These are phyloP conservation scores for Teratosphaeria epicoccoides DNA, from an alignment of 2,329 filamentous ascomycete species.

Conservation along the genomic window DNA sequence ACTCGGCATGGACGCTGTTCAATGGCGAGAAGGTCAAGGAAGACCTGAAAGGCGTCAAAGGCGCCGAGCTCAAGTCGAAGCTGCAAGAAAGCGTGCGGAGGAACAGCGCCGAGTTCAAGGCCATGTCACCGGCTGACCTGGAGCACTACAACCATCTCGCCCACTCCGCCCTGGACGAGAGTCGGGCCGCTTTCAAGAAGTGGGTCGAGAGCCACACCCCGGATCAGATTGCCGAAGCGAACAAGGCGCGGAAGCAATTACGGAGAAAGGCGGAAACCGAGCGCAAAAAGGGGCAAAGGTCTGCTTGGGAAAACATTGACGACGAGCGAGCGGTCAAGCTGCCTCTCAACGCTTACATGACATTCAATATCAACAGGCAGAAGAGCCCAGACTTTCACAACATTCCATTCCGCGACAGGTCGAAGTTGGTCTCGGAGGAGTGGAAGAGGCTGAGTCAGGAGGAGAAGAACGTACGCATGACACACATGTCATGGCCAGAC, in stretches of 20 bases:
- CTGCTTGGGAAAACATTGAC: conserved; percentile 27
- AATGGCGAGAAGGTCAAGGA: background rate
- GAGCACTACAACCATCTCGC: conserved; percentile 46
- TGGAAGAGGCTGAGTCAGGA: conserved; percentile 36
- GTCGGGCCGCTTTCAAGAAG: conserved; percentile 35
- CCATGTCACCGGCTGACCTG: conserved; percentile 32
- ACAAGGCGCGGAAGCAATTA: conserved; percentile 41
- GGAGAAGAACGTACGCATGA: conserved; percentile 38
- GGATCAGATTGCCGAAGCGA: conserved; percentile 48
- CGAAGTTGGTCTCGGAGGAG: conserved; percentile 34
- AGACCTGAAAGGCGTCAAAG: conserved; percentile 1
- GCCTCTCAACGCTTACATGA: conserved; percentile 28
- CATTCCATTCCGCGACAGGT: conserved; percentile 31
- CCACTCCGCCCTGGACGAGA: conserved; percentile 35
- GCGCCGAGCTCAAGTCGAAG: background rate
- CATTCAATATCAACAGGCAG: conserved; percentile 38
- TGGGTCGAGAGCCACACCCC: conserved; percentile 48
- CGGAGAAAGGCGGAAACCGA: conserved; percentile 10
- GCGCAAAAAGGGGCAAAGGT: conserved; percentile 4
- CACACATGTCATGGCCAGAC: background rate
- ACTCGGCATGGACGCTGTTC: background rate
- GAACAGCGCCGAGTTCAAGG: conserved; percentile 36
- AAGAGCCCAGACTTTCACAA: conserved; percentile 41
- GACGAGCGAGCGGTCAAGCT: conserved; percentile 46
- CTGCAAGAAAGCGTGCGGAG: conserved; percentile 10